phyloP scores from a whole-genome alignment of 2,329 filamentous ascomycete species.

The Fusarium nurragi region DNA sequence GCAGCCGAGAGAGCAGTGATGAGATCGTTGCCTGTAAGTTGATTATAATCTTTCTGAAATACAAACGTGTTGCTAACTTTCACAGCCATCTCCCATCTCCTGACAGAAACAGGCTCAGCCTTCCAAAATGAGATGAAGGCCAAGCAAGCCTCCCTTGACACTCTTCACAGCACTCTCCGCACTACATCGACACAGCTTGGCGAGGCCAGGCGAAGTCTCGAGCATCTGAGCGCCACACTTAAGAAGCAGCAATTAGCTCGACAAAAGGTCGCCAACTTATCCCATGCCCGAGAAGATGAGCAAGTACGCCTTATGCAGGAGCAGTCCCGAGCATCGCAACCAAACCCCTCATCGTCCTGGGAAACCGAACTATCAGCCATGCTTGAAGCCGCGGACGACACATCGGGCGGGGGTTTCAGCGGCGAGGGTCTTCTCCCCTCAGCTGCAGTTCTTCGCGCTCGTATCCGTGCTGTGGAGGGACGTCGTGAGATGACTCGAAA shows the following conservation, averaged over 20 bases:
- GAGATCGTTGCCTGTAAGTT: conserved; percentile 81
- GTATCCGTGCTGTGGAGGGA: conserved; percentile 74
- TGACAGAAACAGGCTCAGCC: conserved; percentile 79
- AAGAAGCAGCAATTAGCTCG: conserved; percentile 71
- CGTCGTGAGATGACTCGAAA: conserved; percentile 74
- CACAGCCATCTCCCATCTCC: conserved; percentile 80
- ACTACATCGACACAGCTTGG: conserved; percentile 81
- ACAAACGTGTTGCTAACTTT: background rate
- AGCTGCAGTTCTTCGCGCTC: conserved; percentile 69
- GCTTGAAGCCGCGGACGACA: conserved; percentile 56
- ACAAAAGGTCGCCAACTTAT: conserved; percentile 81
- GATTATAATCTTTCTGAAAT: background rate
- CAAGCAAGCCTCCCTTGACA: conserved; percentile 85
- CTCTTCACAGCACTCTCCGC: conserved; percentile 81
- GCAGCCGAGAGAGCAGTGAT: conserved; percentile 76
- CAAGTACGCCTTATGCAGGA: conserved; percentile 60
- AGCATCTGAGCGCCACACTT: conserved; percentile 73
- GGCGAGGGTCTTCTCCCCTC: conserved; percentile 63
- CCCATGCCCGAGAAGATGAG: conserved; percentile 76
- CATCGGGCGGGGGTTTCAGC: conserved; percentile 50
- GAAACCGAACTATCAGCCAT: conserved; percentile 63
- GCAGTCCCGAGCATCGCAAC: conserved; percentile 53
- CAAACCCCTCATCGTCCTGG: conserved; percentile 60
- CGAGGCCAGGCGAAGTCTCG: conserved; percentile 78
- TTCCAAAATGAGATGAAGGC: conserved; percentile 83